phyloP scores from a whole-genome alignment of 805 yeast species.

The Yamadazyma takamatsuzukensis region DNA sequence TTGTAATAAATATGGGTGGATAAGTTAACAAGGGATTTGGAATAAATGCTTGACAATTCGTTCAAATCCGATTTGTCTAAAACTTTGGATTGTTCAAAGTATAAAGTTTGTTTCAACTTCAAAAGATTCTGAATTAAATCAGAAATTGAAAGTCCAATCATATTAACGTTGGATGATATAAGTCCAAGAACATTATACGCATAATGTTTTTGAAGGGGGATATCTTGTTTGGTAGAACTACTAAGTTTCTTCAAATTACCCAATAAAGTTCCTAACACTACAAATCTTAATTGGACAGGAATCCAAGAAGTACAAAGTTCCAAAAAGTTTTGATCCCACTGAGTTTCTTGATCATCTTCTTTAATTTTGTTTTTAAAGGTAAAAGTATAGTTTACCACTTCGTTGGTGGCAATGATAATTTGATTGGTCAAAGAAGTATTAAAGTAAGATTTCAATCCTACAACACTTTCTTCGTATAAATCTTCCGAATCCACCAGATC shows the following conservation, averaged over 20 bases:
- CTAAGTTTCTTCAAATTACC: slow-evolving; percentile 24
- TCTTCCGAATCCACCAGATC: slow-evolving; percentile 33
- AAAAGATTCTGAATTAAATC: slow-evolving; percentile 67
- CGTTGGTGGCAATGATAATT: slow-evolving; percentile 52
- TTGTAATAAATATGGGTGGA: slow-evolving; percentile 79
- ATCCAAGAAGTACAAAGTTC: slow-evolving; percentile 70
- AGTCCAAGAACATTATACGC: slow-evolving; percentile 52
- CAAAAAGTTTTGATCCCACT: slow-evolving; percentile 60
- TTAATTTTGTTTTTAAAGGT: slow-evolving; percentile 18
- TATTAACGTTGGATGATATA: slow-evolving; percentile 72
- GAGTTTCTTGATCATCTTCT: too few species aligned
- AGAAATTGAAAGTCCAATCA: slow-evolving; percentile 82
- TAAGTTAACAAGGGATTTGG: slow-evolving; percentile 62
- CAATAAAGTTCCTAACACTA: slow-evolving; percentile 48
- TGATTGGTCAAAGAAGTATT: slow-evolving; percentile 61
- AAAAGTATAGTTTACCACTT: slow-evolving; percentile 44
- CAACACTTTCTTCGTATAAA: slow-evolving; percentile 43
- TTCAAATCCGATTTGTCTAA: slow-evolving; percentile 19
- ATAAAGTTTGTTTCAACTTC: slow-evolving; percentile 41
- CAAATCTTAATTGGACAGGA: slow-evolving; percentile 75
- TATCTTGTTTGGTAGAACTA: slow-evolving; percentile 13
- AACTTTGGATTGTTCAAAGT: slow-evolving; percentile 19
- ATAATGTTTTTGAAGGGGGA: slow-evolving; percentile 31
- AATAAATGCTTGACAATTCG: slow-evolving; percentile 41
- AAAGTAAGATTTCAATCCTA: slow-evolving; percentile 57